Evolutionary conservation across 2,329 filamentous ascomycete species (phyloP).

Genomic region (Penicillium occitanis): DNA sequence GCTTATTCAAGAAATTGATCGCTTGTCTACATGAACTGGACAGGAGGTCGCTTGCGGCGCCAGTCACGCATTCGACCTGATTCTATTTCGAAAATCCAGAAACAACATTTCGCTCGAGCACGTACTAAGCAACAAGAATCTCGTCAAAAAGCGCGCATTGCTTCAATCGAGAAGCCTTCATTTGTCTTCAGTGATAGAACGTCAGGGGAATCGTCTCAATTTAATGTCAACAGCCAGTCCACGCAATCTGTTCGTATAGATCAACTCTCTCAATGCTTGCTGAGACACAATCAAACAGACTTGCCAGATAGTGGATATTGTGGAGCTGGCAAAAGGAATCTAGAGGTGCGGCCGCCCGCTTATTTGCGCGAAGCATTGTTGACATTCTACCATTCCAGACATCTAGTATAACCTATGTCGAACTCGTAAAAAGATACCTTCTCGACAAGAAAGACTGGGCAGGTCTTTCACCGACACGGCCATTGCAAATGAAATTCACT

Average conservation of each 20-base stretch:
- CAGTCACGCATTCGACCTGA: constrained; percentile 37
- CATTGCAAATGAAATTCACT: constrained; percentile 35
- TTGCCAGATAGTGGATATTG: neutral
- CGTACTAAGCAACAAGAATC: constrained; percentile 24
- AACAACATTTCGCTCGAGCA: constrained; percentile 37
- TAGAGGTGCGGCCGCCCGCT: neutral
- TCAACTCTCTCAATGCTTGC: neutral
- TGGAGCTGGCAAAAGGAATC: neutral
- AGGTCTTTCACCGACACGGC: constrained; percentile 35
- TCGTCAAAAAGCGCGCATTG: constrained; percentile 19
- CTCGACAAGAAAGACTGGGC: constrained; percentile 41
- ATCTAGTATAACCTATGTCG: constrained; percentile 24
- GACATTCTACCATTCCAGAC: neutral
- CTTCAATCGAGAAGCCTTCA: constrained; percentile 20
- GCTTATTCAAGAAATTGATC: neutral
- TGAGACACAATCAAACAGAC: neutral
- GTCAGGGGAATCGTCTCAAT: neutral
- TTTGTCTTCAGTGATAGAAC: neutral
- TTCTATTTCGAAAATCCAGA: constrained; percentile 30
- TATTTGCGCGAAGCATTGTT: neutral
- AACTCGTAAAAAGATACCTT: constrained; percentile 34
- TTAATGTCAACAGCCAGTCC: neutral
- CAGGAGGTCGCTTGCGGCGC: constrained; percentile 43
- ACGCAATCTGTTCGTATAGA: neutral
- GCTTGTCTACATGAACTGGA: constrained; percentile 45